phyloP scores from a whole-genome alignment of 2,329 filamentous ascomycete species.

The Colletotrichum orchidophilum region DNA sequence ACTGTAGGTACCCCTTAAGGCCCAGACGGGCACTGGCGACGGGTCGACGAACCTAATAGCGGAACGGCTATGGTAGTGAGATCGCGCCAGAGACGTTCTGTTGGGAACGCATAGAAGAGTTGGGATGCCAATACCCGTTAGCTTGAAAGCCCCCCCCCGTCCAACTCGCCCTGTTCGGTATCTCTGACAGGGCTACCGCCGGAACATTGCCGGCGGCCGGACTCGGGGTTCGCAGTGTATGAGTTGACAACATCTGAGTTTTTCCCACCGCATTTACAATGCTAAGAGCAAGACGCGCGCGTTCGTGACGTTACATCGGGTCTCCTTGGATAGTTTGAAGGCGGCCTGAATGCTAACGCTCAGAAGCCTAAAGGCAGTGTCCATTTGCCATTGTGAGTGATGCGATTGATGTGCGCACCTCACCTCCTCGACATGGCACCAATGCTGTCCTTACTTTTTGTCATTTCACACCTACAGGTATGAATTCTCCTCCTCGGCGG shows the following conservation, averaged over 20 bases:
- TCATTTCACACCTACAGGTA: not conserved
- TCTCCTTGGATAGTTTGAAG: not conserved
- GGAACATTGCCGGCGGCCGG: not conserved
- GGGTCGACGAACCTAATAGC: not conserved
- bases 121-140: constrained; percentile 1
- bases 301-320: not conserved
- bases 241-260: not conserved
- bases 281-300: not conserved
- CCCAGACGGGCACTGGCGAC: not conserved
- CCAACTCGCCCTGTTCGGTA: not conserved
- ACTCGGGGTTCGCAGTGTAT: not conserved
- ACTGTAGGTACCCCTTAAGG: not conserved
- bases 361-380: not conserved
- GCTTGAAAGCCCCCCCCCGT: not conserved
- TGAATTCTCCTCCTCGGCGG: not conserved
- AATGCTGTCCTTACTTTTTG: not conserved
- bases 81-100: not conserved
- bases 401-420: not conserved
- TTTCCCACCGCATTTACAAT: not conserved
- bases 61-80: not conserved
- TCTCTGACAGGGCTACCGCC: not conserved
- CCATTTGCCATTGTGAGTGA: not conserved
- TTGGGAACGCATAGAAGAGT: not conserved
- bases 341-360: not conserved
- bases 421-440: not conserved